Conservation (phyloP, 2,329 filamentous ascomycete genomes). For the Elsinoe australis region DNA sequence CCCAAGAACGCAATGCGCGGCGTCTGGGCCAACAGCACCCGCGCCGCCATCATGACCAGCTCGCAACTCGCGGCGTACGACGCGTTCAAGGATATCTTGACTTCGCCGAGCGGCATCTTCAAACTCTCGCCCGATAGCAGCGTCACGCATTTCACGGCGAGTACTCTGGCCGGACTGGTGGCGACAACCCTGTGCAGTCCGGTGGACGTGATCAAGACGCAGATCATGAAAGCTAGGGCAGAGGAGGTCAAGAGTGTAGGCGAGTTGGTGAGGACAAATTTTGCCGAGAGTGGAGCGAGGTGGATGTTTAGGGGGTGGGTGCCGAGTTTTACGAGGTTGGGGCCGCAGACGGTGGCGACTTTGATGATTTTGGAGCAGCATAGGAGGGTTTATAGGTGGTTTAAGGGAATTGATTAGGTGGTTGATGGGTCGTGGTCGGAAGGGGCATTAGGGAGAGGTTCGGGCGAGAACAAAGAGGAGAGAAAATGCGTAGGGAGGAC, state of each 20-base stretch:
- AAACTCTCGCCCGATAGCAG: slow-evolving; percentile 46
- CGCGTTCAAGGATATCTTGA: slow-evolving; percentile 63
- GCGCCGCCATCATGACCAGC: slow-evolving; percentile 82
- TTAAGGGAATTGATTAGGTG: slow-evolving; percentile 14
- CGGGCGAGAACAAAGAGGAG: no score
- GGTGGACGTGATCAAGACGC: slow-evolving; percentile 82
- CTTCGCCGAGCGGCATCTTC: slow-evolving; percentile 56
- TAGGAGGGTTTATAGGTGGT: slow-evolving; percentile 62
- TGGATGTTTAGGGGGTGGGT: slow-evolving; percentile 93
- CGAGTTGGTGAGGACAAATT: slow-evolving; percentile 58
- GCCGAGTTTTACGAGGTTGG: slow-evolving; percentile 62
- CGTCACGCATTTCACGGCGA: slow-evolving; percentile 71
- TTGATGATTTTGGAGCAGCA: slow-evolving; percentile 83
- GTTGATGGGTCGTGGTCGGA: no score
- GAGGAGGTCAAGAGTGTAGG: slow-evolving; percentile 48
- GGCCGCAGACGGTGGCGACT: slow-evolving; percentile 75
- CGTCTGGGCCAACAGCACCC: slow-evolving; percentile 71
- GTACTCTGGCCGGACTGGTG: slow-evolving; percentile 69
- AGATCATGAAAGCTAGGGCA: slow-evolving; percentile 65
- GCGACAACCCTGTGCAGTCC: slow-evolving; percentile 80
- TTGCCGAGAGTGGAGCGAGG: slow-evolving; percentile 59
- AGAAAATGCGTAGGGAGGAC: no score
- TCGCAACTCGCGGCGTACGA: slow-evolving; percentile 80
- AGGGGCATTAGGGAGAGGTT: no score
- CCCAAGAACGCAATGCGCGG: slow-evolving; percentile 69